Conservation (phyloP, 1,284 basidiomycete genomes). For the Coniferiporia weirii region DNA sequence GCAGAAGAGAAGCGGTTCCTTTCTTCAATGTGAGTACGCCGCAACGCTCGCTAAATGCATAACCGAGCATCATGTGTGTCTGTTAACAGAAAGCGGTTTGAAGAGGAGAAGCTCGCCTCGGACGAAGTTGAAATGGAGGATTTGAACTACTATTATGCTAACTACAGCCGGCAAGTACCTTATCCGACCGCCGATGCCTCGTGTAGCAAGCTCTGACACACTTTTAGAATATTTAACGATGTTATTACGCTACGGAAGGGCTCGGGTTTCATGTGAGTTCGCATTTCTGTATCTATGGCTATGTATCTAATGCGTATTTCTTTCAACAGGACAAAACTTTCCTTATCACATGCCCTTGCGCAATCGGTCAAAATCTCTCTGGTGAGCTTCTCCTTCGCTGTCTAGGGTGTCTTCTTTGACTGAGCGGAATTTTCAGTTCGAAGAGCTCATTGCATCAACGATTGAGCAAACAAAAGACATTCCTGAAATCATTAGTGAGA, state of each 20-base stretch:
- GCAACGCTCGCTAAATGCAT: constrained; percentile 15
- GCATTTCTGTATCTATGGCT: constrained; percentile 17
- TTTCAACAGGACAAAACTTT: constrained; percentile 81
- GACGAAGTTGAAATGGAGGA: constrained; percentile 94
- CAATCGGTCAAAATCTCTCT: constrained; percentile 97
- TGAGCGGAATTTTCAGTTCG: constrained; percentile 49
- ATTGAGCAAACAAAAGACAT: constrained; percentile 98
- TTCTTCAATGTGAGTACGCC: constrained; percentile 69
- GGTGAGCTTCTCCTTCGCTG: constrained; percentile 31
- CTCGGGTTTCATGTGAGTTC: constrained; percentile 86
- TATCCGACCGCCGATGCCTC: constrained; percentile 11
- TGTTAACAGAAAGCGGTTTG: constrained; percentile 75
- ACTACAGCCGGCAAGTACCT: constrained; percentile 80
- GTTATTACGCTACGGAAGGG: constrained; percentile 94
- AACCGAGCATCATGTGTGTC: not conserved
- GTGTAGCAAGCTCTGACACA: constrained; percentile 11
- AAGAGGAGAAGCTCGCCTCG: constrained; percentile 81
- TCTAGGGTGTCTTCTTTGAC: not conserved
- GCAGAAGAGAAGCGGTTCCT: constrained; percentile 86
- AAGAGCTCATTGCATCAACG: constrained; percentile 88
- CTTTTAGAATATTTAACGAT: constrained; percentile 89
- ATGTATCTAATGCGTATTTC: constrained; percentile 11
- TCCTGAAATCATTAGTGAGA: constrained; percentile 89
- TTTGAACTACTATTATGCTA: constrained; percentile 94
- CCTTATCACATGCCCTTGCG: constrained; percentile 89